These are phyloP conservation scores for Podospora pseudocomata DNA, from an alignment of 495 filamentous ascomycete genomes.

Conservation along the genomic window DNA sequence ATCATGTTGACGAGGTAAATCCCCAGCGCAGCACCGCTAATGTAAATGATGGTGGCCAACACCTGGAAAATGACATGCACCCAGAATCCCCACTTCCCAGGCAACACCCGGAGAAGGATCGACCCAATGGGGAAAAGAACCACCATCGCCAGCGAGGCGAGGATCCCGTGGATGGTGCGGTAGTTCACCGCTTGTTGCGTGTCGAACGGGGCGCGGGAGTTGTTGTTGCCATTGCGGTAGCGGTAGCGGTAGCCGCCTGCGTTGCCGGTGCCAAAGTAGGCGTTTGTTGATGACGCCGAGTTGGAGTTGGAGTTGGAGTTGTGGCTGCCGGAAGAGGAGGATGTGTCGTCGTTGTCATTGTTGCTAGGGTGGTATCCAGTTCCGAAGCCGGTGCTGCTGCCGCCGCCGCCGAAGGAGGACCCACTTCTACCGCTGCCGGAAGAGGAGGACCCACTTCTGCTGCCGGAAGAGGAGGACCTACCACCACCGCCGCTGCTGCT, in stretches of 20 bases:
- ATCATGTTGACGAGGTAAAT: slow-evolving; percentile 44
- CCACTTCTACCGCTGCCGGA: neutral
- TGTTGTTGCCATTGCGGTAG: neutral
- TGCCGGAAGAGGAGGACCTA: neutral
- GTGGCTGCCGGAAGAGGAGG: neutral
- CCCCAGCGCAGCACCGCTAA: slow-evolving; percentile 59
- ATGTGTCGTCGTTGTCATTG: too few relatives aligned
- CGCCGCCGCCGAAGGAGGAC: neutral
- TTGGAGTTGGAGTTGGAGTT: neutral
- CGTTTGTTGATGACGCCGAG: neutral
- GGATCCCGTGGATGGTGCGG: slow-evolving; percentile 35
- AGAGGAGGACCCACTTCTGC: neutral
- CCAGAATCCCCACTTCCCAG: slow-evolving; percentile 23
- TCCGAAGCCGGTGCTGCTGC: too few relatives aligned
- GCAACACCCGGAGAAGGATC: slow-evolving; percentile 45
- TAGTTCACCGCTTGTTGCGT: neutral
- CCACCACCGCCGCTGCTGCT: too few relatives aligned
- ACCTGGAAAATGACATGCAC: slow-evolving; percentile 57
- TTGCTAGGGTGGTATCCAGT: neutral
- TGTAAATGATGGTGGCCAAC: slow-evolving; percentile 45
- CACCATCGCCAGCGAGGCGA: slow-evolving; percentile 40
- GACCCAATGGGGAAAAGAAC: slow-evolving; percentile 18
- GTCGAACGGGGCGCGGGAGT: neutral
- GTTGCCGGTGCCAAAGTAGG: neutral
- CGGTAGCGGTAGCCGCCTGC: neutral